Evolutionary conservation across 768 basidiomycete species (phyloP), one percentile per base, ranked within the genome.

Genomic region (Tylopilus sp.): DNA sequence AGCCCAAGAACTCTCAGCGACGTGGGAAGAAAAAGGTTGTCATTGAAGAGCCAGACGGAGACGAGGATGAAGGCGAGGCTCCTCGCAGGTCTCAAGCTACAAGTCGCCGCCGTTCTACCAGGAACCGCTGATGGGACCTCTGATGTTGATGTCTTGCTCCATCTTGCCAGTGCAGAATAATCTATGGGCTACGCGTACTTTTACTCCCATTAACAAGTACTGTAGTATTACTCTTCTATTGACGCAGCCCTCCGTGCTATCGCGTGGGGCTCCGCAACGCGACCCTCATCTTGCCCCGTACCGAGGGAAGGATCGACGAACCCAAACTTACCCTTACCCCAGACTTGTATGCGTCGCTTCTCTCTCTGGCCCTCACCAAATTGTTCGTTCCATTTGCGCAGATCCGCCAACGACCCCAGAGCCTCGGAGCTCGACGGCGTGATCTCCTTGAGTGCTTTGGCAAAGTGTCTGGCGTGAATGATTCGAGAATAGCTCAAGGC

Each of bases 371-470:
- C 92, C 67, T 95, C 93, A 22, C 95, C 94, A 68, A 93, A 95
- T 65, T 95, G 89, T 42, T 94, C 88, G 54, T 95, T 94, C 91
- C 91, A 95, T 71, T 86, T 88, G 40, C 86, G 79, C 40, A 93
- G 72, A 50, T 88, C 87, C 2, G 83, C 72, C 30, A 91, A 79
- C 44, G 80, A 87, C 43, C 88, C 88, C 3, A 89, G 71, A 12
- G 81, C 75, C 69, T 95, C 94, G 3, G 92, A 93, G 6, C 85
- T 86, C 0, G 91, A 94, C 12, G 94, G 91, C 3, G 88, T 86
- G 56, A 95, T 94, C 69, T 98, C 93, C 57, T 80, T 84, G 51
- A 97, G 74, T 0, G 95, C 94, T 62, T 88, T 85, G 20, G 74
- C 75, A 64, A 98, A 97, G 62, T 98, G 88, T 50, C 74, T 79